Evolutionary conservation across 495 filamentous ascomycete genomes (phyloP).

Genomic region (Bathelium albidoporum): DNA sequence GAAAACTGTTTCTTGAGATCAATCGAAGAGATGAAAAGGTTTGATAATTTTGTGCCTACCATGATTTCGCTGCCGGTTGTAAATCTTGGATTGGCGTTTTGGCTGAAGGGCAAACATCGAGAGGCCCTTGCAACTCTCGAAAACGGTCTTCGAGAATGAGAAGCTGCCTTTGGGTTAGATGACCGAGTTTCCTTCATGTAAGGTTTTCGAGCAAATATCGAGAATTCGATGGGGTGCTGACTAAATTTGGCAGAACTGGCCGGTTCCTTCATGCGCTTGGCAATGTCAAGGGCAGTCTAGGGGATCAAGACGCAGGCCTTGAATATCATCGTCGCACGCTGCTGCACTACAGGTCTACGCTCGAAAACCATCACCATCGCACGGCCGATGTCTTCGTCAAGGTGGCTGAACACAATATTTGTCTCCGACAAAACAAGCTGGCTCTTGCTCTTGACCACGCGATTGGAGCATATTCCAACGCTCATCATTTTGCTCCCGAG

Average conservation of each 20-base stretch:
- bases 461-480: not conserved
- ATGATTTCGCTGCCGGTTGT: not conserved
- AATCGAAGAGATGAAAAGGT: conserved; percentile 8
- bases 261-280: not conserved
- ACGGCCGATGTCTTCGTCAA: not conserved
- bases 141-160: not conserved
- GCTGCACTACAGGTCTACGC: not conserved
- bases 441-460: not conserved
- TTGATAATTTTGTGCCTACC: conserved; percentile 4
- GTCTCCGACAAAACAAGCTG: not conserved
- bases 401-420: not conserved
- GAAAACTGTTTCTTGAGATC: conserved; percentile 19
- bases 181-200: conserved; percentile 1
- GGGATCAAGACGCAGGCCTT: not conserved
- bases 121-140: not conserved
- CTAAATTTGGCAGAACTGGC: not conserved
- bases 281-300: not conserved
- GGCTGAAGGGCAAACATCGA: not conserved
- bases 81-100: not conserved
- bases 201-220: not conserved
- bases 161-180: not conserved
- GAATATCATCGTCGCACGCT: not conserved
- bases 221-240: no score
- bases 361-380: not conserved
- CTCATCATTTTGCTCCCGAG: not conserved